A percentile compares a stretch with the other conserved stretches of the same genome.
These are phyloP conservation scores for Arabidopsis arenosa DNA, from an alignment of 345 rosid species.

Conservation along the genomic window DNA sequence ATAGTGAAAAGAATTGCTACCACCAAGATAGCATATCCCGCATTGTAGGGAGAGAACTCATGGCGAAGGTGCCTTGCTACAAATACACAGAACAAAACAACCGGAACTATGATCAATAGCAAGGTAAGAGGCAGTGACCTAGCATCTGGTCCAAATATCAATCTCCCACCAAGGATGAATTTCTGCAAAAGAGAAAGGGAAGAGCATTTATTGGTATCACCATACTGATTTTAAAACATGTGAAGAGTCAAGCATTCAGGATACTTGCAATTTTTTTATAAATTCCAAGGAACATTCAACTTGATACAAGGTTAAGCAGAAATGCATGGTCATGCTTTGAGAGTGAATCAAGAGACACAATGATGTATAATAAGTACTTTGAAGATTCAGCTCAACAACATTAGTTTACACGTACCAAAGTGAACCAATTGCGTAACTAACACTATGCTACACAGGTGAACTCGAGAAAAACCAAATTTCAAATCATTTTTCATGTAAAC, in stretches of 20 bases:
- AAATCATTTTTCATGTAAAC: neutral
- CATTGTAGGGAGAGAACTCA: constrained; percentile 75
- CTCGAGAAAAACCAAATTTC: neutral
- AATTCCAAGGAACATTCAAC: neutral
- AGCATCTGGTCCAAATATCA: constrained; percentile 98
- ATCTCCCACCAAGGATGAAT: constrained; percentile 85
- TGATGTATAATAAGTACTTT: too few species aligned
- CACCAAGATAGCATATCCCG: constrained; percentile 78
- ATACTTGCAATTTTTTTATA: neutral
- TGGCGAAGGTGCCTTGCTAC: constrained; percentile 94
- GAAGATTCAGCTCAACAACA: neutral
- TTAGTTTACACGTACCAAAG: neutral
- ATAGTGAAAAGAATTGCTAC: constrained; percentile 72
- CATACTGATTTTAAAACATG: neutral
- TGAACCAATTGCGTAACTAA: neutral
- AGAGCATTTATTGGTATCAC: constrained; percentile 6
- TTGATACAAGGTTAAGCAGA: neutral
- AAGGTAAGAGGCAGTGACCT: constrained; percentile 75
- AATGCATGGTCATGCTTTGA: neutral
- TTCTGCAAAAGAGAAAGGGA: constrained; percentile 58
- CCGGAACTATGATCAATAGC: constrained; percentile 73
- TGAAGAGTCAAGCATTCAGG: neutral
- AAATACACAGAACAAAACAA: constrained; percentile 78
- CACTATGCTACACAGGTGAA: neutral
- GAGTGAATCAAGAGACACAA: neutral